These are phyloP conservation scores for Schoenoplectus tabernaemontani DNA, from an alignment of 202 grass and related monocot species.

Conservation along the genomic window DNA sequence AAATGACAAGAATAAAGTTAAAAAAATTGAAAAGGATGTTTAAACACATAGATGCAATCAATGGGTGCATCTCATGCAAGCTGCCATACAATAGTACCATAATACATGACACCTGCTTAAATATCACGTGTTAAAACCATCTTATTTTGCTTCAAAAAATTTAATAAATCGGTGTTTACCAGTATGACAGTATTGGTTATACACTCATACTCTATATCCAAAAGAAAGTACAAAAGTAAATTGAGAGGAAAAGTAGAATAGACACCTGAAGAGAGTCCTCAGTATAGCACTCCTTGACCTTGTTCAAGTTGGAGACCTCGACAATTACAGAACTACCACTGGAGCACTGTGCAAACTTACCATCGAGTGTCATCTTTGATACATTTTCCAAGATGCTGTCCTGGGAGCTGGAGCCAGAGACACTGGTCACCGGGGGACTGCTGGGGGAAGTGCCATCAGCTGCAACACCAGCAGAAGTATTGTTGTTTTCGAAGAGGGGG, in stretches of 20 bases:
- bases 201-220: too few relatives aligned
- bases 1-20: neutral
- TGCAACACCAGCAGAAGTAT: slow-evolving; percentile 29
- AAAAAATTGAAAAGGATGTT: neutral
- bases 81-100: neutral
- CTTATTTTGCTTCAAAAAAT: neutral
- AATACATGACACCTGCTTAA: neutral
- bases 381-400: slow-evolving; percentile 69
- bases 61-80: neutral
- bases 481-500: slow-evolving; percentile 68
- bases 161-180: neutral
- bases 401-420: slow-evolving; percentile 78
- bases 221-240: neutral
- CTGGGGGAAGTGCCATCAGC: slow-evolving; percentile 71
- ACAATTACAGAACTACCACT: slow-evolving; percentile 85
- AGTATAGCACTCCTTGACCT: slow-evolving; percentile 98
- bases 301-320: slow-evolving; percentile 95
- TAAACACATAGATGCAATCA: neutral
- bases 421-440: slow-evolving; percentile 65
- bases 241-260: neutral
- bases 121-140: neutral
- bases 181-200: too few relatives aligned
- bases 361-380: slow-evolving; percentile 77
- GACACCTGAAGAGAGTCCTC: slow-evolving; percentile 90
- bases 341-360: slow-evolving; percentile 75